A percentile compares a stretch with the other conserved stretches of the same genome.
Evolutionary conservation across 2,329 filamentous ascomycete species (phyloP).

Genomic region (Diaporthe aspalathi): DNA sequence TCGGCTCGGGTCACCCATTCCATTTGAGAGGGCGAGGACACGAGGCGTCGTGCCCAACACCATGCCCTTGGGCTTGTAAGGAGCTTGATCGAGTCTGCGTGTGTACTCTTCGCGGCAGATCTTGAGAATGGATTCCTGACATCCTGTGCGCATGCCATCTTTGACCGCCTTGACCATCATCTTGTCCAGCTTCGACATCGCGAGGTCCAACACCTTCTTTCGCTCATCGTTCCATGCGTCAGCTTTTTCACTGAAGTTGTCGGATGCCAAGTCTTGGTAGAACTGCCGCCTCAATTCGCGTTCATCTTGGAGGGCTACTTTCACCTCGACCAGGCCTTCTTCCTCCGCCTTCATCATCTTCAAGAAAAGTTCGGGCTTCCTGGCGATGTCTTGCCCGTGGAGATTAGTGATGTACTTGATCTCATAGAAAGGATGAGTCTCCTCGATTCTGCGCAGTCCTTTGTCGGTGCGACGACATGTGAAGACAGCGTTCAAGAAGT

Average conservation of each 20-base stretch:
- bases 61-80: conserved; percentile 95
- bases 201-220: conserved; percentile 83
- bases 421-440: conserved; percentile 95
- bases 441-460: conserved; percentile 91
- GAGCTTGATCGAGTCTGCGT: conserved; percentile 91
- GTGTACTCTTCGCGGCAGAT: conserved; percentile 90
- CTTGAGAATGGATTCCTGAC: conserved; percentile 91
- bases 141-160: conserved; percentile 91
- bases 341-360: conserved; percentile 98
- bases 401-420: conserved; percentile 97
- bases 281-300: conserved; percentile 81
- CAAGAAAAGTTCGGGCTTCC: conserved; percentile 88
- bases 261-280: conserved; percentile 87
- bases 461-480: conserved; percentile 94
- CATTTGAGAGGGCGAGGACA: conserved; percentile 88
- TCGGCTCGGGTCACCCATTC: conserved; percentile 76
- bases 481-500: conserved; percentile 85
- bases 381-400: conserved; percentile 82
- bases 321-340: conserved; percentile 90
- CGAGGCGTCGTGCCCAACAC: conserved; percentile 87
- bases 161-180: conserved; percentile 93
- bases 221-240: conserved; percentile 95
- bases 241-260: conserved; percentile 94
- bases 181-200: conserved; percentile 83
- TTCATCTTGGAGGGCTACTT: conserved; percentile 80